Conservation (phyloP, 306 rosid species). For the Gastrolobium villosum region DNA sequence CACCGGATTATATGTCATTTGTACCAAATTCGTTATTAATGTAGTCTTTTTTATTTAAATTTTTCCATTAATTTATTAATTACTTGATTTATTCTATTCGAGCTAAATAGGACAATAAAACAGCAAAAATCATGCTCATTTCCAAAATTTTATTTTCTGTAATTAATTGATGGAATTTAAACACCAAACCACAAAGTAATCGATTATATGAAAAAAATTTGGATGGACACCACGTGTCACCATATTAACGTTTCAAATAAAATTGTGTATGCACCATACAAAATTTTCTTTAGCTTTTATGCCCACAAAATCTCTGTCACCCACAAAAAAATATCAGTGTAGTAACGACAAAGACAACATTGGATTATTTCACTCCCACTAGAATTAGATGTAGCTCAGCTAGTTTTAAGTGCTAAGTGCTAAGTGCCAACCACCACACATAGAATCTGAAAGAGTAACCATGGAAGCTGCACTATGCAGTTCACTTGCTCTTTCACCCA, state of each 20-base stretch:
- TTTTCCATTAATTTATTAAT: too few species aligned
- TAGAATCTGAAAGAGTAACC: conserved; percentile 48
- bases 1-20: too few species aligned
- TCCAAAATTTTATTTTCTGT: too few species aligned
- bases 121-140: too few species aligned
- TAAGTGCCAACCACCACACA: conserved; percentile 40
- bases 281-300: conserved; percentile 14
- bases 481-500: conserved; percentile 73
- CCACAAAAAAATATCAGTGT: conserved; percentile 47
- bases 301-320: conserved; percentile 39
- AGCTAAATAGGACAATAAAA: too few species aligned
- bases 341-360: conserved; percentile 28
- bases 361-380: conserved; percentile 33
- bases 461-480: conserved; percentile 76
- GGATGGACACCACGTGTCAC: conserved; percentile 50
- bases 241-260: conserved; percentile 43
- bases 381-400: neutral
- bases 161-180: too few species aligned
- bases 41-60: too few species aligned
- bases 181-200: too few species aligned
- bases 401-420: neutral
- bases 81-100: too few species aligned
- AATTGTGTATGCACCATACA: conserved; percentile 45
- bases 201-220: neutral
- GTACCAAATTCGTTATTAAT: too few species aligned